These are phyloP conservation scores for Mortierella sp. DNA, from an alignment of 371 early-diverging fungal genomes.

Conservation along the genomic window DNA sequence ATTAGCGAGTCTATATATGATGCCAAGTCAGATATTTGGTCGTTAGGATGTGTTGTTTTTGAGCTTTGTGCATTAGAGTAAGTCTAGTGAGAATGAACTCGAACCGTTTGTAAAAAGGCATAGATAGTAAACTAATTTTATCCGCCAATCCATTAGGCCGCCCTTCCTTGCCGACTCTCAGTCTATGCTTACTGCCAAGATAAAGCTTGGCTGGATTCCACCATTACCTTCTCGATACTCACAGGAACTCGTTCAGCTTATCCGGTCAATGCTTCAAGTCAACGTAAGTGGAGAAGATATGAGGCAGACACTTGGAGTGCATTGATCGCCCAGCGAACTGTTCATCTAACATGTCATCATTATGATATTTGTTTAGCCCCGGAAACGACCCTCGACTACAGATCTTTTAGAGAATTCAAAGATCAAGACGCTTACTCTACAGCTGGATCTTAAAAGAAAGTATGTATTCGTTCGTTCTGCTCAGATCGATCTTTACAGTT, in stretches of 20 bases:
- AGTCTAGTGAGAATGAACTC: slow-evolving; percentile 2
- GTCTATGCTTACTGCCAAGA: slow-evolving; percentile 60
- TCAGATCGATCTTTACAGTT: not conserved
- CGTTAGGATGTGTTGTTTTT: slow-evolving; percentile 74
- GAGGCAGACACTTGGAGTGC: not conserved
- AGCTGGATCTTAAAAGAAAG: slow-evolving; percentile 23
- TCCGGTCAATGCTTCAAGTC: slow-evolving; percentile 64
- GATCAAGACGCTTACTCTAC: slow-evolving; percentile 15
- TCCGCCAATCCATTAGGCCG: slow-evolving; percentile 55
- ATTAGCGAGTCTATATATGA: slow-evolving; percentile 70
- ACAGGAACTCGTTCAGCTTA: slow-evolving; percentile 54
- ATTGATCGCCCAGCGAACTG: not conserved
- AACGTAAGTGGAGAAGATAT: slow-evolving; percentile 49
- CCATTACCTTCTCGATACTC: slow-evolving; percentile 65
- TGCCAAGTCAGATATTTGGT: slow-evolving; percentile 77
- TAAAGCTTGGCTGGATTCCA: slow-evolving; percentile 59
- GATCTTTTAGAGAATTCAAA: slow-evolving; percentile 36
- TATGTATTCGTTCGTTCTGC: not conserved
- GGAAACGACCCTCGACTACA: slow-evolving; percentile 45
- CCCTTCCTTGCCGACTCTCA: slow-evolving; percentile 74
- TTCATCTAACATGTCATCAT: not conserved
- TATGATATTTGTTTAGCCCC: slow-evolving; percentile 21
- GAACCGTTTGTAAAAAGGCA: not conserved
- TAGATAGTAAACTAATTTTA: not conserved
- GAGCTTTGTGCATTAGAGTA: slow-evolving; percentile 77